Evolutionary conservation across 1,139 yeast genomes (phyloP).

Genomic region (Candida sanyaensis): DNA sequence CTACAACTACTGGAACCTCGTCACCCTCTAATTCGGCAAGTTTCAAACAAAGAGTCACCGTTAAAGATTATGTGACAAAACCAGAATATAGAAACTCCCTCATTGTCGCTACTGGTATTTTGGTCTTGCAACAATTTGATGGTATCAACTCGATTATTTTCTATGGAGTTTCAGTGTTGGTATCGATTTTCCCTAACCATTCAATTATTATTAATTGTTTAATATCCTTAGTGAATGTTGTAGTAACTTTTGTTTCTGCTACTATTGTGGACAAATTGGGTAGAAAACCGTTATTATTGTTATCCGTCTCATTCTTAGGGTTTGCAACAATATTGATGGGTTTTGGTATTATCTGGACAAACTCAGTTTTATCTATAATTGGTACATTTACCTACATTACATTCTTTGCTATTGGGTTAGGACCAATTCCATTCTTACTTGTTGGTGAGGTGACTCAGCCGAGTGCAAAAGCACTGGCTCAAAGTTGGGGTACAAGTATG

Average conservation of each 20-base stretch:
- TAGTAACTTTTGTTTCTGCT: constrained; percentile 73
- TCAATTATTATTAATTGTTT: constrained; percentile 73
- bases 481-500: constrained; percentile 87
- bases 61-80: constrained; percentile 49
- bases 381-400: constrained; percentile 76
- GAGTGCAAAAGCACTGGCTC: constrained; percentile 82
- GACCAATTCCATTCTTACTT: constrained; percentile 90
- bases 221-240: constrained; percentile 71
- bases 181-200: constrained; percentile 65
- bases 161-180: constrained; percentile 84
- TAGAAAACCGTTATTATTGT: constrained; percentile 67
- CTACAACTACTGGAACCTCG: neutral
- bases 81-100: constrained; percentile 58
- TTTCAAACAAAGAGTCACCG: constrained; percentile 21
- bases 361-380: constrained; percentile 56
- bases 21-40: neutral
- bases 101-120: constrained; percentile 67
- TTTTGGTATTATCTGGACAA: constrained; percentile 56
- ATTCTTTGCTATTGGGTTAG: constrained; percentile 87
- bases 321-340: constrained; percentile 64
- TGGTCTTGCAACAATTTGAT: constrained; percentile 87
- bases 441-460: constrained; percentile 88
- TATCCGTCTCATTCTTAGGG: constrained; percentile 73
- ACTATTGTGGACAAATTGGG: constrained; percentile 74
- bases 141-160: constrained; percentile 92